These are phyloP conservation scores for Fusarium incarnatum DNA, from an alignment of 2,329 filamentous ascomycete genomes.

Conservation along the genomic window DNA sequence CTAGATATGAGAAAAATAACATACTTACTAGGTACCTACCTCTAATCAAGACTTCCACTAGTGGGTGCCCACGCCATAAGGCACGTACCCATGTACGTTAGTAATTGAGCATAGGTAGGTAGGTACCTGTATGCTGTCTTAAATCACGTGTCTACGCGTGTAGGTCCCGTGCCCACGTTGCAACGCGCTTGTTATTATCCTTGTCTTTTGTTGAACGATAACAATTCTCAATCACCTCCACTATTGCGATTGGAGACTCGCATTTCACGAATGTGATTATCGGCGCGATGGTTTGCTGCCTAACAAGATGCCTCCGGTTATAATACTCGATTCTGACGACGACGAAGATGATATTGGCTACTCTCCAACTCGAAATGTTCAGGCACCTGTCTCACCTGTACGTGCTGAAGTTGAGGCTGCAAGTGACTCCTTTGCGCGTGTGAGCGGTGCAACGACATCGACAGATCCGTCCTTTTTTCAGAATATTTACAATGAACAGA, in stretches of 20 bases:
- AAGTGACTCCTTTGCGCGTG: conserved; percentile 42
- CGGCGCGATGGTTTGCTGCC: conserved; percentile 10
- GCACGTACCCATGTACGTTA: neutral
- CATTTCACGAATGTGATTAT: conserved; percentile 3
- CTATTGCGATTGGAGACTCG: neutral
- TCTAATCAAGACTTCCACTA: neutral
- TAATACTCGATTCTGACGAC: conserved; percentile 56
- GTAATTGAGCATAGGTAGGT: neutral
- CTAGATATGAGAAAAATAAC: no score
- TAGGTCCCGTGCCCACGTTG: conserved; percentile 14
- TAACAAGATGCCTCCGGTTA: conserved; percentile 40
- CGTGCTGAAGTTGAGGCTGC: conserved; percentile 11
- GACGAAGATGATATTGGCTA: conserved; percentile 52
- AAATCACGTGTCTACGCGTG: conserved; percentile 42
- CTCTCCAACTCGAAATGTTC: conserved; percentile 31
- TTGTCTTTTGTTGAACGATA: conserved; percentile 11
- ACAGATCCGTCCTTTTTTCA: conserved; percentile 63
- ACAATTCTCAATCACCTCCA: conserved; percentile 4
- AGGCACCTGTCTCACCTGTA: conserved; percentile 1
- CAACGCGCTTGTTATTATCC: conserved; percentile 27
- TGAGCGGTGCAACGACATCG: conserved; percentile 53
- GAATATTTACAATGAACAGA: conserved; percentile 61
- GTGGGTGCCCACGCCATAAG: neutral
- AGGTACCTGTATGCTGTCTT: neutral
- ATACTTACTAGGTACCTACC: no score